These are phyloP conservation scores for Metschnikowia baotianmanensis DNA, from an alignment of 805 yeast genomes.

Conservation along the genomic window DNA sequence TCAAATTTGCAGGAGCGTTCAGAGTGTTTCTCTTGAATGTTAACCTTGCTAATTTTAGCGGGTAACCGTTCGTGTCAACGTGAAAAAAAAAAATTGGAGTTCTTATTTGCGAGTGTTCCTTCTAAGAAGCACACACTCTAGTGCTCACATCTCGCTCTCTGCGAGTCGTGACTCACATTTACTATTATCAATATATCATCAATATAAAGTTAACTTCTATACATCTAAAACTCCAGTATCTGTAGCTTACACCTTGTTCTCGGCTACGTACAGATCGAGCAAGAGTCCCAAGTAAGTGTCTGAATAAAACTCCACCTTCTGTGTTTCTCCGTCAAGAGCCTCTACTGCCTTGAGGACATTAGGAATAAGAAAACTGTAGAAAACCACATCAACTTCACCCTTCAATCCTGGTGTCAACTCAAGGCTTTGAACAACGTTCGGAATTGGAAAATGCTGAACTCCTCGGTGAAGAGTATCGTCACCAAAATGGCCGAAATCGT, in stretches of 20 bases:
- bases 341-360: constrained; percentile 34
- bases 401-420: constrained; percentile 29
- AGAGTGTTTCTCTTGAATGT: no score
- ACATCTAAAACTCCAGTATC: no score
- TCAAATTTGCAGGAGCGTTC: no score
- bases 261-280: constrained; percentile 29
- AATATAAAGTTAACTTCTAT: no score
- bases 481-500: constrained; percentile 83
- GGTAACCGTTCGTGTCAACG: no score
- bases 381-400: constrained; percentile 61
- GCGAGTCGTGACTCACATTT: no score
- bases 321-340: constrained; percentile 22
- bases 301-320: constrained; percentile 30
- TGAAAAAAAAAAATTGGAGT: no score
- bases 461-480: constrained; percentile 77
- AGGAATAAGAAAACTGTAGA: constrained; percentile 67
- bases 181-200: no score
- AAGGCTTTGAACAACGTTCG: constrained; percentile 71
- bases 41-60: no score
- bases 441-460: constrained; percentile 57
- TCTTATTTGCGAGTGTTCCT: no score
- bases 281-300: constrained; percentile 32
- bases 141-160: no score
- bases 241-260: constrained; percentile 3
- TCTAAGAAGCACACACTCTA: no score